Conservation (phyloP, 177 flowering plant species). For the Vitis hybrid region DNA sequence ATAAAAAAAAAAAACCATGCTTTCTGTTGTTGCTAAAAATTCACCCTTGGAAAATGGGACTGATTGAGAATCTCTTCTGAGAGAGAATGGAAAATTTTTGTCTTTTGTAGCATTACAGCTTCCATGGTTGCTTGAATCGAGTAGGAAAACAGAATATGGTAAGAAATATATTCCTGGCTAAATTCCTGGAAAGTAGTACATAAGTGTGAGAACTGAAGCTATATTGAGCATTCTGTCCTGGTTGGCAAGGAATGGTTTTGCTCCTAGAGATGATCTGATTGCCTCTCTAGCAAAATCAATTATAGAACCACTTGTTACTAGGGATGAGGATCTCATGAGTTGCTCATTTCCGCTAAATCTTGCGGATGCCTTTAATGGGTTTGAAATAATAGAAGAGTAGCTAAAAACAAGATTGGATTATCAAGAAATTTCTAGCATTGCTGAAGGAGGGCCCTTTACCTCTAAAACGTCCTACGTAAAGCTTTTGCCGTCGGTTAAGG, state of each 20-base stretch:
- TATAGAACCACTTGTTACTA: slow-evolving; percentile 68
- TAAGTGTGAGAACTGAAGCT: slow-evolving; percentile 57
- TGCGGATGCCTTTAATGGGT: slow-evolving; percentile 82
- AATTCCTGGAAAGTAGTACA: slow-evolving; percentile 35
- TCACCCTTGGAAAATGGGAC: too few relatives aligned
- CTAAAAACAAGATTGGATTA: slow-evolving; percentile 62
- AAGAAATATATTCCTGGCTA: slow-evolving; percentile 27
- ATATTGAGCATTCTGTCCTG: slow-evolving; percentile 65
- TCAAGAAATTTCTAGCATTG: slow-evolving; percentile 67
- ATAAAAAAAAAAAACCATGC: too few relatives aligned
- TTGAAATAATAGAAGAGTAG: slow-evolving; percentile 79
- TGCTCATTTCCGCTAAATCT: slow-evolving; percentile 84
- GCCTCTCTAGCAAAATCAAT: slow-evolving; percentile 74
- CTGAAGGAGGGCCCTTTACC: slow-evolving; percentile 55
- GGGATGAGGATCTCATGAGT: slow-evolving; percentile 70
- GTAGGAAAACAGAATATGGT: slow-evolving; percentile 39
- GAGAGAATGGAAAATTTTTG: too few relatives aligned
- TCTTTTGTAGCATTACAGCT: too few relatives aligned
- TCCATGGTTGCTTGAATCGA: too few relatives aligned
- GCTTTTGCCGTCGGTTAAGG: slow-evolving; percentile 59
- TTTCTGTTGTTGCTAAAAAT: too few relatives aligned
- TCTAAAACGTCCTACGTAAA: too few relatives aligned
- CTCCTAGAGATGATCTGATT: slow-evolving; percentile 76
- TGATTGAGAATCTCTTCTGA: too few relatives aligned
- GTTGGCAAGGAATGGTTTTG: slow-evolving; percentile 80